A percentile compares a stretch with the other conserved stretches of the same genome.
These are phyloP conservation scores for Backusella psychrophila DNA, from an alignment of 192 early-diverging fungal genomes.

Conservation along the genomic window DNA sequence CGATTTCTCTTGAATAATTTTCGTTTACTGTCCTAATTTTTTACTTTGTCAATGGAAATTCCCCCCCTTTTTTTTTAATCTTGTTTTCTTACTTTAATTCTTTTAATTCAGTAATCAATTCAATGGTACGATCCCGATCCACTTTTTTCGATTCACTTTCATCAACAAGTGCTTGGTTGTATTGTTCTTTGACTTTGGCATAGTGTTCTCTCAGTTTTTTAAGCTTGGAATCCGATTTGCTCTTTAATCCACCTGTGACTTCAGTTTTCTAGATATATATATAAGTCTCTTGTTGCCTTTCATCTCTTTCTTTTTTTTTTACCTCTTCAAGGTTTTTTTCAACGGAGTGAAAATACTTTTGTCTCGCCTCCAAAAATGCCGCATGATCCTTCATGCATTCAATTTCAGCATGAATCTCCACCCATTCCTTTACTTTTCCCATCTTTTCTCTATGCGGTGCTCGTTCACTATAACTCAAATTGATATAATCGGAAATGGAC, in stretches of 20 bases:
- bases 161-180: not conserved
- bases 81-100: not conserved
- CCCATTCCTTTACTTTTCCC: not conserved
- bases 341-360: not conserved
- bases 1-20: not conserved
- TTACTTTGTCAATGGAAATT: not conserved
- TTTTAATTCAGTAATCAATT: not conserved
- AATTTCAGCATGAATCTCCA: not conserved
- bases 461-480: not conserved
- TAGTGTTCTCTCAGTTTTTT: not conserved
- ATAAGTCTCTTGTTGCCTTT: not conserved
- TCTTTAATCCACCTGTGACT: not conserved
- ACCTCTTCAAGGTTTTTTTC: not conserved
- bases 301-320: too few species aligned
- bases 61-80: not conserved
- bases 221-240: not conserved
- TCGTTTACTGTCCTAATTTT: not conserved
- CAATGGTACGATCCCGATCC: not conserved
- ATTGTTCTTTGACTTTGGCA: not conserved
- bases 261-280: not conserved
- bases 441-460: not conserved
- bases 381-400: not conserved
- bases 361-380: not conserved
- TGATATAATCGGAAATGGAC: not conserved
- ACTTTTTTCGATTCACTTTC: not conserved